A percentile compares a stretch with the other conserved stretches of the same genome.
phyloP scores from a whole-genome alignment of 2,329 filamentous ascomycete genomes.

The Colletotrichum tofieldiae region DNA sequence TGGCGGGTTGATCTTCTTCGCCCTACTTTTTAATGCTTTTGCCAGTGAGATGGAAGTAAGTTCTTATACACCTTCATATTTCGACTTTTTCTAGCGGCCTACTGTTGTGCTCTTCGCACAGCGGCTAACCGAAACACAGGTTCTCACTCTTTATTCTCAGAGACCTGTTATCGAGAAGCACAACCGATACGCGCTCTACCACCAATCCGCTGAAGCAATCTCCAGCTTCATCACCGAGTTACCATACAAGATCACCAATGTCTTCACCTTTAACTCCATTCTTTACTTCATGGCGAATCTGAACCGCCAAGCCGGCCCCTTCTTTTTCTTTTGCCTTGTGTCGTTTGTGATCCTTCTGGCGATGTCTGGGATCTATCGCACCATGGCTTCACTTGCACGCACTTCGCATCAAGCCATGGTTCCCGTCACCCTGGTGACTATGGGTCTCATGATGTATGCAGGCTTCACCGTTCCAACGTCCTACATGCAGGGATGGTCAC shows the following conservation, averaged over 20 bases:
- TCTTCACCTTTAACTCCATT: constrained; percentile 72
- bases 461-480: constrained; percentile 76
- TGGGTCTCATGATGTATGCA: constrained; percentile 79
- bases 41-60: constrained; percentile 47
- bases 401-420: constrained; percentile 57
- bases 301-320: constrained; percentile 69
- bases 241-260: constrained; percentile 73
- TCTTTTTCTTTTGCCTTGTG: constrained; percentile 71
- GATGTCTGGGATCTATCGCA: constrained; percentile 52
- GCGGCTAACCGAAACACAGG: constrained; percentile 5
- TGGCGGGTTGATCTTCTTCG: constrained; percentile 49
- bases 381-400: constrained; percentile 49
- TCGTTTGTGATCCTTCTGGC: constrained; percentile 54
- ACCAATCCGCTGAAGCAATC: constrained; percentile 67
- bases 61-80: background rate
- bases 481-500: constrained; percentile 85
- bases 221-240: constrained; percentile 76
- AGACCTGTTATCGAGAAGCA: constrained; percentile 51
- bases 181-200: constrained; percentile 51
- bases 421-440: constrained; percentile 72
- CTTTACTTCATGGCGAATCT: constrained; percentile 79
- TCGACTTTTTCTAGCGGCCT: background rate
- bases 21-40: constrained; percentile 54
- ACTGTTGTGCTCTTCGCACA: background rate
- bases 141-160: constrained; percentile 46